Evolutionary conservation across 2,329 filamentous ascomycete species (phyloP), one percentile per base, ranked within the genome.

Genomic region (Sclerotinia trifoliorum): DNA sequence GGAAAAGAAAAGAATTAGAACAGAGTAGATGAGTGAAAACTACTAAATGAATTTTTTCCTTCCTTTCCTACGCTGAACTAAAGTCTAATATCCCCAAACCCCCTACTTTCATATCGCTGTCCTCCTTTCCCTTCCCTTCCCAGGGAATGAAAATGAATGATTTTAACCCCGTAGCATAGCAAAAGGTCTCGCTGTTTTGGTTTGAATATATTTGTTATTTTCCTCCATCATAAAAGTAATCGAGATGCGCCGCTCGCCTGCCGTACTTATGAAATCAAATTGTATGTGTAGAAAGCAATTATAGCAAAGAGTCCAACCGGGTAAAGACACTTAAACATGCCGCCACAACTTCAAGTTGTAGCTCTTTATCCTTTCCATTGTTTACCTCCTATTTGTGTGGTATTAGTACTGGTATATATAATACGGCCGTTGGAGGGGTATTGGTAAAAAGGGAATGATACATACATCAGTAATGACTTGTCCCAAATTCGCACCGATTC

Each of bases 241-340:
- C 57, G n/a, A 49, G 58, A 62, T 63, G 32, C 17, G 60, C 15
- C 48, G 13, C 35, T 26, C 29, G 17, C 26, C 19, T n/a, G 39
- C 21, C 44, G 44, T 52, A 44, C 48, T 15, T 19, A n/a, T 66
- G 19, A 29, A 66, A 48, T 58, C 7, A 11, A 58, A 60, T 48
- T 39, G 44, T 26, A 49, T 42, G 48, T 42, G 44, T 39, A 29
- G 21, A 19, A 54, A 55, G 51, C 7, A 10, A 63, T 57, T 48
- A 99, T 79, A 99, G 89, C 71, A 99, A 85, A 64, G 95, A 98
- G 82, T 99, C 95, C 76, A 99, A 90, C 78, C 94, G 88, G 72
- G 95, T 99, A 80, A 99, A 99, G 77, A 99, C 95, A 82, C 91
- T 97, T 80, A 99, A 82, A 80, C 95, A 98, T 74, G 95, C 95